Conservation (phyloP, 2,329 filamentous ascomycete species). For the Gaeumannomyces sp. region DNA sequence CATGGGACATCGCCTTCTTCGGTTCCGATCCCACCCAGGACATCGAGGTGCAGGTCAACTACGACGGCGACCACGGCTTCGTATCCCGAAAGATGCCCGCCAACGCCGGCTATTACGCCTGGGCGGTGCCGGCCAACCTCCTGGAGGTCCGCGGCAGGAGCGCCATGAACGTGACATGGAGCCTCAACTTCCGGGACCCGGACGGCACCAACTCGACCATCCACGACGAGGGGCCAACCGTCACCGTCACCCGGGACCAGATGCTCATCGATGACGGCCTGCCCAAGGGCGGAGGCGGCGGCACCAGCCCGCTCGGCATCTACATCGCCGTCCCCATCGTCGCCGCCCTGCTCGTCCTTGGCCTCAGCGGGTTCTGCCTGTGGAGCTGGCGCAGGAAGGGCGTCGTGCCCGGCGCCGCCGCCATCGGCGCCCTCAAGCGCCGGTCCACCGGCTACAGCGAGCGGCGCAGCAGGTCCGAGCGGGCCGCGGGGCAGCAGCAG, state of each 20-base stretch:
- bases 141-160: constrained; percentile 12
- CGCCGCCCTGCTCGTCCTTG: constrained; percentile 19
- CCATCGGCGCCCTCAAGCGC: constrained; percentile 10
- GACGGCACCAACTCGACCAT: constrained; percentile 14
- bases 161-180: constrained; percentile 16
- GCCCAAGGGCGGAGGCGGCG: not conserved
- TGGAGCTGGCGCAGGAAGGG: constrained; percentile 22
- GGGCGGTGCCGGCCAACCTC: constrained; percentile 20
- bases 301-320: constrained; percentile 13
- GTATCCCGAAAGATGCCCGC: constrained; percentile 16
- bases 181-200: constrained; percentile 18
- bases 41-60: constrained; percentile 17
- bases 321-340: constrained; percentile 25
- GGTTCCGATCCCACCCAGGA: constrained; percentile 12
- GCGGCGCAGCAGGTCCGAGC: constrained; percentile 19
- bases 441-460: constrained; percentile 22
- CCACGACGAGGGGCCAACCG: constrained; percentile 19
- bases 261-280: constrained; percentile 2
- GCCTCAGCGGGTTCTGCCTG: constrained; percentile 17
- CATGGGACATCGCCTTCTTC: constrained; percentile 26
- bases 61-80: constrained; percentile 16
- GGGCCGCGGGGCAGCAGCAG: constrained; percentile 13
- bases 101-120: constrained; percentile 24
- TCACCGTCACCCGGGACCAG: constrained; percentile 17
- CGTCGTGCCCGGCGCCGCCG: constrained; percentile 13